Percentiles rank a stretch among this genome's conserved stretches.
Conservation (phyloP, 495 filamentous ascomycete genomes). For the Opeltia flavorubescens region DNA sequence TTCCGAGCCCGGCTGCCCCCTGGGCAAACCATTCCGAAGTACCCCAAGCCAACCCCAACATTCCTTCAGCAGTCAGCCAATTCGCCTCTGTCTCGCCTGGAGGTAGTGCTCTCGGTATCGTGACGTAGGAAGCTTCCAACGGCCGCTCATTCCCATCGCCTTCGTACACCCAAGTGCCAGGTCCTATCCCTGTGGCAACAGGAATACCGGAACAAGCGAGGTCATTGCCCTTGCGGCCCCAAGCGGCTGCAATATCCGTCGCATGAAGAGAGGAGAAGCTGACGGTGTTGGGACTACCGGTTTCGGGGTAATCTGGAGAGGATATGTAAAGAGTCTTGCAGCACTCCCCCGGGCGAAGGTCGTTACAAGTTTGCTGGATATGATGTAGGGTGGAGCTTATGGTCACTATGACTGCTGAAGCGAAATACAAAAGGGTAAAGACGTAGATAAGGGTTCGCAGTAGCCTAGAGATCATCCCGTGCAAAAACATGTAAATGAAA, state of each 20-base stretch:
- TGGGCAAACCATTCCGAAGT: not conserved
- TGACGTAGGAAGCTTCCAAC: not conserved
- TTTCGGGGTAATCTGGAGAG: not conserved
- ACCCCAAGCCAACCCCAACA: not conserved
- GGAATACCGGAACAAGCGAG: not conserved
- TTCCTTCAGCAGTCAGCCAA: not conserved
- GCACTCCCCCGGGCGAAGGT: not conserved
- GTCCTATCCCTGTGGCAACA: not conserved
- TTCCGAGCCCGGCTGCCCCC: not conserved
- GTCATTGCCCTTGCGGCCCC: not conserved
- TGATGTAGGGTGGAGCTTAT: not conserved
- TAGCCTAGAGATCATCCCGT: too few relatives aligned
- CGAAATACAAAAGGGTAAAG: not conserved
- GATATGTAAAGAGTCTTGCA: not conserved
- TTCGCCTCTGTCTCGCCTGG: not conserved
- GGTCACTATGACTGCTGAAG: not conserved
- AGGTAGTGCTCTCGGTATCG: not conserved
- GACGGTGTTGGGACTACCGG: not conserved
- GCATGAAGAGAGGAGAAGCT: not conserved
- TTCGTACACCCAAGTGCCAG: not conserved
- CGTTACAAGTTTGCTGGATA: not conserved
- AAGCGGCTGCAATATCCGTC: not conserved
- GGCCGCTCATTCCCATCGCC: not conserved
- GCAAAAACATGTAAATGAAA: too few relatives aligned
- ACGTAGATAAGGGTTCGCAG: too few relatives aligned